Percentiles rank a stretch among this genome's conserved stretches.
phyloP scores from a whole-genome alignment of 1,139 yeast genomes.

The Pneumocystis carinii region DNA sequence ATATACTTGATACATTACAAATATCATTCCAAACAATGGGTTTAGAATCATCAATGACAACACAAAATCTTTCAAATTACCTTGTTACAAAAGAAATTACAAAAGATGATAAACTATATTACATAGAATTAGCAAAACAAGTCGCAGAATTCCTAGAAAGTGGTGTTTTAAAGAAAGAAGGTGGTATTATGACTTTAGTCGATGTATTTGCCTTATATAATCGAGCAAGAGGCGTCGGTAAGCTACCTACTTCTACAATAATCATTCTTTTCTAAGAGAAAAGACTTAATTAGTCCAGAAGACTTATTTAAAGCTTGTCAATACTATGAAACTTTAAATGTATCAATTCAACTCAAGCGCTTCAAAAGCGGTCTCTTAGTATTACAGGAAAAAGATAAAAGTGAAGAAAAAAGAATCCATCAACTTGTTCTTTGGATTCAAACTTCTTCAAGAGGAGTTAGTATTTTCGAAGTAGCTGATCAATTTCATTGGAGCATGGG shows the following conservation, averaged over 20 bases:
- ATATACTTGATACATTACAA: neutral
- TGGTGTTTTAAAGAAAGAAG: constrained; percentile 32
- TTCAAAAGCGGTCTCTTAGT: constrained; percentile 32
- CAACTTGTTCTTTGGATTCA: constrained; percentile 25
- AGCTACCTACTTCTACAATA: neutral
- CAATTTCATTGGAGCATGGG: constrained; percentile 52
- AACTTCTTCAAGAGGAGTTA: constrained; percentile 24
- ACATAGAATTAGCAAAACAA: constrained; percentile 42
- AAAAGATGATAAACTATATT: constrained; percentile 26
- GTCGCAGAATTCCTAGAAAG: constrained; percentile 39
- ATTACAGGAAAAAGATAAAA: constrained; percentile 31
- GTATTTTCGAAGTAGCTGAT: constrained; percentile 35
- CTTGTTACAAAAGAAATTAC: constrained; percentile 27
- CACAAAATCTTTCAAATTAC: constrained; percentile 23
- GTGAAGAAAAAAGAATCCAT: constrained; percentile 23
- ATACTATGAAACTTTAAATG: constrained; percentile 31
- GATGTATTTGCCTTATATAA: constrained; percentile 50
- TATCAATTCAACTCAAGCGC: constrained; percentile 32
- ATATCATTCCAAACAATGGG: constrained; percentile 2
- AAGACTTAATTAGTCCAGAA: constrained; percentile 41
- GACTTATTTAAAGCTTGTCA: constrained; percentile 41
- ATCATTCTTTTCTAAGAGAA: neutral
- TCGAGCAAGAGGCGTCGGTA: constrained; percentile 38
- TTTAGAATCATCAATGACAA: constrained; percentile 13
- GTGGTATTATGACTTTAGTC: constrained; percentile 44